A percentile compares a stretch with the other conserved stretches of the same genome.
Evolutionary conservation across 345 rosid genomes (phyloP).

Genomic region (Rhodamnia argentea): DNA sequence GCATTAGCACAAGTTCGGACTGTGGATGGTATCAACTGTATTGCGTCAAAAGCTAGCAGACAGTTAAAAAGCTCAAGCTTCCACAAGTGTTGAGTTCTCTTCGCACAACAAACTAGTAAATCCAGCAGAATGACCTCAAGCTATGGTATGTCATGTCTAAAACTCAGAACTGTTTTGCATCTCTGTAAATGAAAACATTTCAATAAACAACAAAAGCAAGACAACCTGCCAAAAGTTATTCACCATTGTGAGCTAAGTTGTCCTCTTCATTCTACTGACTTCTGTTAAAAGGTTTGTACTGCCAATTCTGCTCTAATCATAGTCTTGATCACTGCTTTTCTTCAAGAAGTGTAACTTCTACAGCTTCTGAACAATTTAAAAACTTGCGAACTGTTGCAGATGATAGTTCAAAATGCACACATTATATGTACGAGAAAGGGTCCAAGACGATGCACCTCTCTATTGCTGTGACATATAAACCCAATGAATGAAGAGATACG

Average conservation of each 20-base stretch:
- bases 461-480: background rate
- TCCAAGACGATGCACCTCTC: background rate
- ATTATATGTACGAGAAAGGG: background rate
- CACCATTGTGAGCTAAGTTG: background rate
- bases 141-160: background rate
- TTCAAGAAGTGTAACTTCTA: background rate
- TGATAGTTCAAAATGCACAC: background rate
- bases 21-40: background rate
- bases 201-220: background rate
- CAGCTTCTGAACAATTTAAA: background rate
- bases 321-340: background rate
- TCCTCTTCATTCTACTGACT: background rate
- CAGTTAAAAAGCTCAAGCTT: background rate
- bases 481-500: background rate
- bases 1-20: conserved; percentile 15
- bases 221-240: background rate
- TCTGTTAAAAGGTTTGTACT: background rate
- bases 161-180: background rate
- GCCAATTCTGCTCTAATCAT: background rate
- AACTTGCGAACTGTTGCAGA: background rate
- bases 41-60: background rate
- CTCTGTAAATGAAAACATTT: background rate
- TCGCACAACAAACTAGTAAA: background rate
- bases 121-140: background rate
- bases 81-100: background rate